Evolutionary conservation across 306 rosid species (phyloP).

Genomic region (Fagus sylvatica): DNA sequence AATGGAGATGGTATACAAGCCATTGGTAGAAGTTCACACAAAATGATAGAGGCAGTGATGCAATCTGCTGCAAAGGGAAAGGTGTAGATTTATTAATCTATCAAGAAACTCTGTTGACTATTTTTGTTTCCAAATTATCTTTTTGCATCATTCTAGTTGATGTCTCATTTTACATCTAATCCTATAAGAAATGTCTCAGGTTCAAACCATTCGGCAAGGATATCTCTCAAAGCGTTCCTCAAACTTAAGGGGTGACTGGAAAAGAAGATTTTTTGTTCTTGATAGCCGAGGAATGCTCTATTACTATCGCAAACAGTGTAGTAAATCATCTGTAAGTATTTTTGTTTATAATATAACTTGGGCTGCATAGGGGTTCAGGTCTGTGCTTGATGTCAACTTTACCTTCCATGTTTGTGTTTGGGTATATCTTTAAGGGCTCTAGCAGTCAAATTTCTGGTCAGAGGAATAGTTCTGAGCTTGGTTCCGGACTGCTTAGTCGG

Average conservation of each 20-base stretch:
- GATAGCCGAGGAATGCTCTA: slow-evolving; percentile 98
- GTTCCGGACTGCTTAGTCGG: slow-evolving; percentile 96
- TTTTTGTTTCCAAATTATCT: slow-evolving; percentile 9
- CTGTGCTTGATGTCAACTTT: slow-evolving; percentile 20
- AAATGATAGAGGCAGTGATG: slow-evolving; percentile 99
- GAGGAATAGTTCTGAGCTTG: slow-evolving; percentile 98
- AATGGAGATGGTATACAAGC: slow-evolving; percentile 99
- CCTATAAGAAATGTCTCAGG: slow-evolving; percentile 41
- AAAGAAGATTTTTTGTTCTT: slow-evolving; percentile 99
- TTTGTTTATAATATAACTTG: slow-evolving; percentile 26
- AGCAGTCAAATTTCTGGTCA: slow-evolving; percentile 83
- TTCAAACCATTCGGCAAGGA: slow-evolving; percentile 99
- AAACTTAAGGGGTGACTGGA: slow-evolving; percentile 98
- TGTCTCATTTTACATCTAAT: not conserved
- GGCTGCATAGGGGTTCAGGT: slow-evolving; percentile 20
- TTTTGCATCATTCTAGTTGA: slow-evolving; percentile 9
- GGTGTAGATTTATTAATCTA: slow-evolving; percentile 43
- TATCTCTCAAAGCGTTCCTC: slow-evolving; percentile 99
- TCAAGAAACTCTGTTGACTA: not conserved
- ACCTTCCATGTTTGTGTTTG: slow-evolving; percentile 24
- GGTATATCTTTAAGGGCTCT: slow-evolving; percentile 62
- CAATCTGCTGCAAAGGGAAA: slow-evolving; percentile 99
- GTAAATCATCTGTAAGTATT: slow-evolving; percentile 90
- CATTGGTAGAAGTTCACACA: slow-evolving; percentile 99
- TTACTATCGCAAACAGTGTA: slow-evolving; percentile 89